Conservation (phyloP, 2,329 filamentous ascomycete species). For the Penicillium sp. region DNA sequence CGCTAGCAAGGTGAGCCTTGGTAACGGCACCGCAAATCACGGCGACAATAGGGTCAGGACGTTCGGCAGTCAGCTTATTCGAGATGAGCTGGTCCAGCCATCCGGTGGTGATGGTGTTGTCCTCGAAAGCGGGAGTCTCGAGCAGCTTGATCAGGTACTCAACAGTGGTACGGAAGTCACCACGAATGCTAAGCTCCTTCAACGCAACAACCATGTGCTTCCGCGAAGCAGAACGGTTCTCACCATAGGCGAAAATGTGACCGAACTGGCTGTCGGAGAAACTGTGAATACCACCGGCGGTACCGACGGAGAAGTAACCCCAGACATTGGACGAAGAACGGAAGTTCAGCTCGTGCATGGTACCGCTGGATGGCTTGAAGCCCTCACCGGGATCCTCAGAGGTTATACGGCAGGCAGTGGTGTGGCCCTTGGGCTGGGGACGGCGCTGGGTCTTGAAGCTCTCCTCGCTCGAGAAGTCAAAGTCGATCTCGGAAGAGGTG, state of each 20-base stretch:
- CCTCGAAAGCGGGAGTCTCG: conserved; percentile 96
- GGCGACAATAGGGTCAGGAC: conserved; percentile 90
- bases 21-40: conserved; percentile 93
- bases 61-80: conserved; percentile 94
- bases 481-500: conserved; percentile 85
- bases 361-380: conserved; percentile 99
- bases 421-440: conserved; percentile 92
- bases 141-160: conserved; percentile 99
- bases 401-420: conserved; percentile 97
- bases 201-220: conserved; percentile 99
- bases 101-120: conserved; percentile 98
- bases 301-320: conserved; percentile 99
- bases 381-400: conserved; percentile 98
- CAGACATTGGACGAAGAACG: conserved; percentile 97
- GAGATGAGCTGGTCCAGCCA: conserved; percentile 99
- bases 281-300: conserved; percentile 94
- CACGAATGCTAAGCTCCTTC: conserved; percentile 98
- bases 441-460: conserved; percentile 83
- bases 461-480: conserved; percentile 86
- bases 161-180: conserved; percentile 97
- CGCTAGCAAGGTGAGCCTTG: conserved; percentile 93
- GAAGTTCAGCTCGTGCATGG: conserved; percentile 99
- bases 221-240: conserved; percentile 91
- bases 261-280: conserved; percentile 99
- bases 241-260: conserved; percentile 98